Evolutionary conservation across 148 eudicot species (phyloP).

Genomic region (Camellia japonica): DNA sequence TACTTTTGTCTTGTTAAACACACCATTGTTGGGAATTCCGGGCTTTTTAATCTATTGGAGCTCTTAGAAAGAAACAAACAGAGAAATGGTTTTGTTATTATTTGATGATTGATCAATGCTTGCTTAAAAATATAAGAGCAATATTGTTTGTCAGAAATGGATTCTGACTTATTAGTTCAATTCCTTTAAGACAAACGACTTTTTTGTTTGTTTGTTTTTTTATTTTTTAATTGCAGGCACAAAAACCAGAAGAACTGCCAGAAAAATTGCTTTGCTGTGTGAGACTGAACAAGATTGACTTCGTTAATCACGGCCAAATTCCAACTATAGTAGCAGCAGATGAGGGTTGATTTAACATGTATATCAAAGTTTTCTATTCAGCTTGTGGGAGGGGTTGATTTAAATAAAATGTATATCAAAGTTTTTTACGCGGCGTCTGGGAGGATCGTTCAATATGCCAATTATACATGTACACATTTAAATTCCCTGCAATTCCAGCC

Average conservation of each 20-base stretch:
- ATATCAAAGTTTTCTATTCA: no score
- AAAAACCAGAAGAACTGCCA: slow-evolving; percentile 78
- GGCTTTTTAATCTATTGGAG: background rate
- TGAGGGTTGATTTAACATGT: slow-evolving; percentile 2
- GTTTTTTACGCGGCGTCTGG: no score
- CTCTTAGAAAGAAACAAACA: background rate
- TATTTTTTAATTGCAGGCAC: slow-evolving; percentile 37
- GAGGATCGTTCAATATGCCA: no score
- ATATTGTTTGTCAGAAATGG: background rate
- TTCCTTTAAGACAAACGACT: no score
- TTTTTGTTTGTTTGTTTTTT: background rate
- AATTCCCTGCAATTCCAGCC: slow-evolving; percentile 9
- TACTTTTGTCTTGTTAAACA: background rate
- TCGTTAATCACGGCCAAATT: slow-evolving; percentile 63
- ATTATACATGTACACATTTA: background rate
- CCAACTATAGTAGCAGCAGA: slow-evolving; percentile 44
- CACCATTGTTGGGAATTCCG: background rate
- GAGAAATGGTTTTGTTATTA: background rate
- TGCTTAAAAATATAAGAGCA: background rate
- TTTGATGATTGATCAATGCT: background rate
- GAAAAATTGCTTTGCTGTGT: slow-evolving; percentile 61
- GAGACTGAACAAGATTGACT: slow-evolving; percentile 71
- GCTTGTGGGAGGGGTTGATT: no score
- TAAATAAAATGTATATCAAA: no score
- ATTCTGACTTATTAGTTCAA: background rate